Evolutionary conservation across 768 basidiomycete genomes (phyloP).

Genomic region (Brasilioporus rufonigricans): DNA sequence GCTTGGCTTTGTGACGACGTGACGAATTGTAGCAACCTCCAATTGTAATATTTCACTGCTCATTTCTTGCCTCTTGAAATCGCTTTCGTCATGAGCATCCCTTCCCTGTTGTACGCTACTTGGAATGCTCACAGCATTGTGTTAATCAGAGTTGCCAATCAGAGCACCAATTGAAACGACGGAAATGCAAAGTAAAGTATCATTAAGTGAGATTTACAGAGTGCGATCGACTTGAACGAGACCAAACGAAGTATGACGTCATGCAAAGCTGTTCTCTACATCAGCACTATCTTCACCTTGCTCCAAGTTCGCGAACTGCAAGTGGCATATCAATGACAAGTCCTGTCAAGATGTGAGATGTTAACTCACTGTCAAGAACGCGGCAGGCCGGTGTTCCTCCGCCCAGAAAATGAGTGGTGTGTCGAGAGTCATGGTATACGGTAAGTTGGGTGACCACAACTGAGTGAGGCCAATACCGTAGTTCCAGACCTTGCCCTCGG

Average conservation of each 20-base stretch:
- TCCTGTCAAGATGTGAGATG: neutral
- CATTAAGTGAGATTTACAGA: slow-evolving; percentile 15
- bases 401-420: slow-evolving; percentile 97
- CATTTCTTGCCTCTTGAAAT: slow-evolving; percentile 16
- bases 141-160: neutral
- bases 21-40: slow-evolving; percentile 21
- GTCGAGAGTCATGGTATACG: slow-evolving; percentile 83
- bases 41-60: slow-evolving; percentile 4
- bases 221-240: neutral
- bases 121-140: neutral
- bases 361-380: slow-evolving; percentile 80
- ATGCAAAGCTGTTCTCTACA: slow-evolving; percentile 93
- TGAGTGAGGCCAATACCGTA: slow-evolving; percentile 94
- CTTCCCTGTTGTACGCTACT: neutral
- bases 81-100: neutral
- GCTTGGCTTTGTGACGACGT: slow-evolving; percentile 46
- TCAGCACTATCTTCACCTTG: slow-evolving; percentile 92
- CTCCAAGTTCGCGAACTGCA: slow-evolving; percentile 85
- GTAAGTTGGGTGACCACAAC: slow-evolving; percentile 78
- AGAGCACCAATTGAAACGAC: neutral
- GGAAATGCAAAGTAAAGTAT: neutral
- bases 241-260: slow-evolving; percentile 28
- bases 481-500: slow-evolving; percentile 95
- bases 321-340: neutral
- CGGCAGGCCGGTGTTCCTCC: slow-evolving; percentile 90